These are phyloP conservation scores for Crithidia brevicula DNA, from an alignment of 208 protist species.

Conservation along the genomic window DNA sequence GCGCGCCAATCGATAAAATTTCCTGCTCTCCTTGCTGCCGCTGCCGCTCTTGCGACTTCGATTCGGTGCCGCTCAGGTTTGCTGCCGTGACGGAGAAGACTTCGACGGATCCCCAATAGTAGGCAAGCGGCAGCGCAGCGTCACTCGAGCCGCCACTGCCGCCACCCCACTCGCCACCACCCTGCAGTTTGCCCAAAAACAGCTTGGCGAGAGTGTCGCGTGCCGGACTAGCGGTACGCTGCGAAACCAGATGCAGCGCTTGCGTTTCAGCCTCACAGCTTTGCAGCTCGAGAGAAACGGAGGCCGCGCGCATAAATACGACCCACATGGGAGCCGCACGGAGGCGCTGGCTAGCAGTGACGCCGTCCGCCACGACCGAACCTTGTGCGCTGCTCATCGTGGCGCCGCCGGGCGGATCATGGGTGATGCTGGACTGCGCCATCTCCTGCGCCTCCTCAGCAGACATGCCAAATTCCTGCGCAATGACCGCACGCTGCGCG, in stretches of 20 bases:
- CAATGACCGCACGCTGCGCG: conserved; percentile 66
- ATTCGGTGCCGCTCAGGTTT: background rate
- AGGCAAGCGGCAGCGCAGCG: conserved; percentile 8
- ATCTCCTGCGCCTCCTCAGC: conserved; percentile 51
- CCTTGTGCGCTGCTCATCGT: no score
- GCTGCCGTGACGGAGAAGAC: conserved; percentile 17
- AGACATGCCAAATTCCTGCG: conserved; percentile 66
- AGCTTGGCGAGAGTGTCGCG: conserved; percentile 22
- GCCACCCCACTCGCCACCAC: conserved; percentile 26
- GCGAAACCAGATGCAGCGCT: background rate
- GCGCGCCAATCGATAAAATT: conserved; percentile 10
- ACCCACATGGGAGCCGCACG: conserved; percentile 14
- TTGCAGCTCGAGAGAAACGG: conserved; percentile 27
- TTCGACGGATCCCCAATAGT: conserved; percentile 34
- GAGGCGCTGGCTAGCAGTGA: background rate
- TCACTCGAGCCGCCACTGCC: background rate
- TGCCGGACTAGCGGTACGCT: background rate
- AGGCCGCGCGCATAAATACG: conserved; percentile 15
- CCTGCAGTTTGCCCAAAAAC: conserved; percentile 8
- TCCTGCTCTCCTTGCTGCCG: conserved; percentile 15
- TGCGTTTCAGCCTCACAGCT: conserved; percentile 4
- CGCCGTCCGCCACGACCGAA: no score
- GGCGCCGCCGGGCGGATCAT: no score
- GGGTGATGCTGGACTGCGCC: no score
- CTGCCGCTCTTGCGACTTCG: background rate